phyloP scores from a whole-genome alignment of 1,139 yeast genomes.

The Pichia sp. region DNA sequence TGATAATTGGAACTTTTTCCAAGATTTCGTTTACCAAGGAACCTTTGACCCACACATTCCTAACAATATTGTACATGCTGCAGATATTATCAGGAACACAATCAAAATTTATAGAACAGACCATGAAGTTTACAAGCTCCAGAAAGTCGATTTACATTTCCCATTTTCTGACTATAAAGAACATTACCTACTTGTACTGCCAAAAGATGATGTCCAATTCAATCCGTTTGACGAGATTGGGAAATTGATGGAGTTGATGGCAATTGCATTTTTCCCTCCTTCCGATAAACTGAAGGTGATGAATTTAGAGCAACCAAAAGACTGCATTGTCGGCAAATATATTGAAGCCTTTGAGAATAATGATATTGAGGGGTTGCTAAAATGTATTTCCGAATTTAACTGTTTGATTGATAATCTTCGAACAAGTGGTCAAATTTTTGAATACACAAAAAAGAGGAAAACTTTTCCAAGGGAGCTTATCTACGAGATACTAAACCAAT shows the following conservation, averaged over 20 bases:
- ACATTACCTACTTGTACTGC: constrained; percentile 31
- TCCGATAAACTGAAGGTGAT: constrained; percentile 38
- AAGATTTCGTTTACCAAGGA: constrained; percentile 19
- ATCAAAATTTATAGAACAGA: constrained; percentile 19
- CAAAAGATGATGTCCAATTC: constrained; percentile 49
- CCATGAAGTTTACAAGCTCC: constrained; percentile 24
- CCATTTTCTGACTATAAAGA: constrained; percentile 36
- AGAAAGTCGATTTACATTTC: constrained; percentile 33
- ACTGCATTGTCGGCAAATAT: constrained; percentile 44
- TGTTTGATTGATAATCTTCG: constrained; percentile 35
- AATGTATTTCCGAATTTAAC: constrained; percentile 41
- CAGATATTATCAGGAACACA: constrained; percentile 25
- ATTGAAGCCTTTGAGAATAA: constrained; percentile 39
- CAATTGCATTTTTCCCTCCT: constrained; percentile 42
- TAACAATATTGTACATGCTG: constrained; percentile 18
- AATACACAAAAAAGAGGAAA: constrained; percentile 36
- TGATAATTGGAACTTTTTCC: constrained; percentile 21
- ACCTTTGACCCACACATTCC: constrained; percentile 13
- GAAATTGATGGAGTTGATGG: constrained; percentile 48
- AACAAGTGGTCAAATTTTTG: constrained; percentile 23
- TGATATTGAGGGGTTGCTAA: constrained; percentile 34
- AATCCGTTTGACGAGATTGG: constrained; percentile 75
- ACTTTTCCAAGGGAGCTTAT: constrained; percentile 53
- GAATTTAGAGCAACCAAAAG: constrained; percentile 36
- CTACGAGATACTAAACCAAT: constrained; percentile 66